Conservation (phyloP, 768 basidiomycete genomes). For the Calocybe cyanea region DNA sequence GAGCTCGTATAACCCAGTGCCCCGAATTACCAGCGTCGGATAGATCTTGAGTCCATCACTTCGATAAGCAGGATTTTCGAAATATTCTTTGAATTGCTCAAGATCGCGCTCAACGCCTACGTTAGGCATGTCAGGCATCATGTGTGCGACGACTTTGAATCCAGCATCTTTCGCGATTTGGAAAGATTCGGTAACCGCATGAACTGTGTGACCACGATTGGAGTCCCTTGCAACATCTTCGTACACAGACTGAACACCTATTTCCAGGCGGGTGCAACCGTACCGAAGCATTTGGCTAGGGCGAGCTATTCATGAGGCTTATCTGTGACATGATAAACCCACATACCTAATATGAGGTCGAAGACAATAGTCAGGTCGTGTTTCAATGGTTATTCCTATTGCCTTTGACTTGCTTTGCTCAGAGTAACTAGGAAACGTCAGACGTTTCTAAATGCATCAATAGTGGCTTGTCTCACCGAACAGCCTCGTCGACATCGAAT, state of each 20-base stretch:
- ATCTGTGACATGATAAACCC: neutral
- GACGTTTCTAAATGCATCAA: neutral
- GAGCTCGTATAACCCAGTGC: constrained; percentile 92
- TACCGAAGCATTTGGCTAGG: constrained; percentile 96
- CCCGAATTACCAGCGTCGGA: constrained; percentile 95
- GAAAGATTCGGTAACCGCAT: constrained; percentile 94
- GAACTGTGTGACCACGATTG: constrained; percentile 97
- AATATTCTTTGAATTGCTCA: constrained; percentile 99
- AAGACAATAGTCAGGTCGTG: constrained; percentile 95
- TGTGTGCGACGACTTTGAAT: constrained; percentile 99
- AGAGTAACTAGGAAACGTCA: constrained; percentile 58
- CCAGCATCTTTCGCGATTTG: constrained; percentile 98
- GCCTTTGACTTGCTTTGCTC: constrained; percentile 98
- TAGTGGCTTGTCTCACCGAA: constrained; percentile 45
- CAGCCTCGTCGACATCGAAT: constrained; percentile 92
- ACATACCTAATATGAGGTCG: constrained; percentile 86
- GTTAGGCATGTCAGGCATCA: constrained; percentile 99
- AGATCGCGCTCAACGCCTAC: constrained; percentile 96
- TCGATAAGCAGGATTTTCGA: constrained; percentile 96
- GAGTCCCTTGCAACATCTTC: constrained; percentile 99
- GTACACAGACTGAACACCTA: constrained; percentile 98
- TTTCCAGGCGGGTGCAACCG: constrained; percentile 96
- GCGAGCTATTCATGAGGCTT: neutral
- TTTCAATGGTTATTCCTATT: constrained; percentile 99
- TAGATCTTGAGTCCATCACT: constrained; percentile 98